These are phyloP conservation scores for Vickermania ingenoplastis DNA, from an alignment of 208 protist genomes.

Conservation along the genomic window DNA sequence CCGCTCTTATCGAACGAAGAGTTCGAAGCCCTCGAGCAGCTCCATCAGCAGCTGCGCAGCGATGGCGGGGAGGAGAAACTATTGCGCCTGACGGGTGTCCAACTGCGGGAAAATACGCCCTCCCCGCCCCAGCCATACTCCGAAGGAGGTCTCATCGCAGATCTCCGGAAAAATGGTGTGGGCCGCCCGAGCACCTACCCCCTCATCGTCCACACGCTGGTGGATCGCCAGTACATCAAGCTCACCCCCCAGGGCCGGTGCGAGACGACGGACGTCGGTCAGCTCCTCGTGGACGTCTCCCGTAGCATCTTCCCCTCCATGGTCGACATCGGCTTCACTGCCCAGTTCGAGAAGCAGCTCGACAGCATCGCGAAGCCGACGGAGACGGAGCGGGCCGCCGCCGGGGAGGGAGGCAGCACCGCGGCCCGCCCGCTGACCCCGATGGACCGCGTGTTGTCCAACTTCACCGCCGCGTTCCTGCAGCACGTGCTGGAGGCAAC, in stretches of 20 bases:
- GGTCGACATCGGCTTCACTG: slow-evolving; percentile 86
- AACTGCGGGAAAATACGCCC: slow-evolving; percentile 47
- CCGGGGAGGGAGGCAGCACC: neutral
- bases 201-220: slow-evolving; percentile 82
- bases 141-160: slow-evolving; percentile 78
- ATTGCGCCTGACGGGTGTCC: slow-evolving; percentile 23
- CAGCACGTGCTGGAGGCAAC: slow-evolving; percentile 85
- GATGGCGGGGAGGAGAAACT: neutral
- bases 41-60: slow-evolving; percentile 16
- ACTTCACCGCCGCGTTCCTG: slow-evolving; percentile 73
- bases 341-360: slow-evolving; percentile 80
- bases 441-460: slow-evolving; percentile 78
- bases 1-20: slow-evolving; percentile 69
- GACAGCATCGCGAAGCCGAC: slow-evolving; percentile 79
- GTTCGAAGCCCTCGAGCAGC: slow-evolving; percentile 52
- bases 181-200: slow-evolving; percentile 87
- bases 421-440: slow-evolving; percentile 20
- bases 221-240: slow-evolving; percentile 76
- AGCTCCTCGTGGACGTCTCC: slow-evolving; percentile 58
- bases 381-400: neutral
- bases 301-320: slow-evolving; percentile 80
- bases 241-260: slow-evolving; percentile 62
- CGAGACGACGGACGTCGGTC: slow-evolving; percentile 71
- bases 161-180: slow-evolving; percentile 81
- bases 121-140: slow-evolving; percentile 63